These are phyloP conservation scores for Pythium oligandrum DNA, from an alignment of 352 stramenopile species.

Conservation along the genomic window DNA sequence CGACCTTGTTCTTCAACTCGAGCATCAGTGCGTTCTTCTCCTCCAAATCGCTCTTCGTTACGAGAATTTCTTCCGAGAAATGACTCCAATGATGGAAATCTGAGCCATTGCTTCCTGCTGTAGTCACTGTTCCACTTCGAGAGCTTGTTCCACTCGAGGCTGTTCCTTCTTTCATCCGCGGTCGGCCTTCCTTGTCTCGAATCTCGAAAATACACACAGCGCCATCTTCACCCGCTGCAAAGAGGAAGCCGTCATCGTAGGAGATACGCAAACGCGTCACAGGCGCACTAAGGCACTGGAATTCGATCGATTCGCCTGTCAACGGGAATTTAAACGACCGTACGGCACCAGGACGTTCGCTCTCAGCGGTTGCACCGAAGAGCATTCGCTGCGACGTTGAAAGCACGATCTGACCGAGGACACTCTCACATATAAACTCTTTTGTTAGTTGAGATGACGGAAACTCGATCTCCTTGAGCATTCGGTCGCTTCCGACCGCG, in stretches of 20 bases:
- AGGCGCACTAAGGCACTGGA: constrained; percentile 71
- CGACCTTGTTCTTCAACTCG: constrained; percentile 93
- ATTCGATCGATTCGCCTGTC: constrained; percentile 85
- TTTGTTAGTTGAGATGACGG: constrained; percentile 70
- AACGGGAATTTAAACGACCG: constrained; percentile 89
- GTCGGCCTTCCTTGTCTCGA: constrained; percentile 79
- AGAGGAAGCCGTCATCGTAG: constrained; percentile 86
- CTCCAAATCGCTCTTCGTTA: constrained; percentile 91
- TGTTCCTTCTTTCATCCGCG: constrained; percentile 29
- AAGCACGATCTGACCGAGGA: constrained; percentile 83
- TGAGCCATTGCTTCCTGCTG: constrained; percentile 2
- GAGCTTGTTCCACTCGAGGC: too few relatives aligned
- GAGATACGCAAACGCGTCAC: constrained; percentile 83
- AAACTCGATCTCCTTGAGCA: constrained; percentile 90
- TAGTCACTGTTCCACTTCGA: too few relatives aligned
- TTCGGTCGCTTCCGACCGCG: constrained; percentile 83
- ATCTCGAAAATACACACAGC: constrained; percentile 86
- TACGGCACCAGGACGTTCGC: constrained; percentile 69
- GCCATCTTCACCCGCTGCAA: constrained; percentile 87
- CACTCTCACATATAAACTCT: constrained; percentile 75
- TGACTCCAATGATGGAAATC: constrained; percentile 16
- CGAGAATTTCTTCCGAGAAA: constrained; percentile 76
- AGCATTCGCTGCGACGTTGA: constrained; percentile 83
- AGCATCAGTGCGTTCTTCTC: constrained; percentile 90
- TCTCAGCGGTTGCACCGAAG: constrained; percentile 81